phyloP scores from a whole-genome alignment of 805 yeast genomes.

The Babjeviella inositovora region DNA sequence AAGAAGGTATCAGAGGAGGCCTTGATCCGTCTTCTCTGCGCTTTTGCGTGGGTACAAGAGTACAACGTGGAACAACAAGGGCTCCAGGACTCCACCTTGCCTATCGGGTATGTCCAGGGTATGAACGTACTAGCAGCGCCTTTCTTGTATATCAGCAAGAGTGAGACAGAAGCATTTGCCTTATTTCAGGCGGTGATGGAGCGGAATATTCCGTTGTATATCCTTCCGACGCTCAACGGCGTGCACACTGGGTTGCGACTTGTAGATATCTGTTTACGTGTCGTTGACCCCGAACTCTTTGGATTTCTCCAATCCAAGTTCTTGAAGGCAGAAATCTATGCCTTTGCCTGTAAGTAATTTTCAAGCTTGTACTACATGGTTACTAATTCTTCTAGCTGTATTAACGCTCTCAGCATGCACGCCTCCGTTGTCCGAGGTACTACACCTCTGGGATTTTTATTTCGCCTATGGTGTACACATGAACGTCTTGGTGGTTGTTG shows the following conservation, averaged over 20 bases:
- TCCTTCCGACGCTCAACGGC: constrained; percentile 64
- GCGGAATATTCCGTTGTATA: constrained; percentile 59
- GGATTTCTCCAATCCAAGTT: constrained; percentile 42
- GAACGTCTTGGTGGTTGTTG: constrained; percentile 72
- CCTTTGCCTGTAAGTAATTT: constrained; percentile 19
- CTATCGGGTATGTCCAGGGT: constrained; percentile 72
- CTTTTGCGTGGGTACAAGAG: constrained; percentile 47
- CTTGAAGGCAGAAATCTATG: constrained; percentile 74
- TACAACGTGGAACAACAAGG: constrained; percentile 1
- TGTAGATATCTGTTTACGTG: constrained; percentile 57
- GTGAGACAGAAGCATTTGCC: constrained; percentile 79
- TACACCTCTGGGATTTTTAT: constrained; percentile 78
- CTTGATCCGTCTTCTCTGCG: constrained; percentile 51
- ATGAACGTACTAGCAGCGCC: constrained; percentile 83
- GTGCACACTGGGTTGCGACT: constrained; percentile 63
- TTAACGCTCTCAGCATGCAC: constrained; percentile 80
- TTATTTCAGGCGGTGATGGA: constrained; percentile 47
- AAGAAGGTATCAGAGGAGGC: constrained; percentile 53
- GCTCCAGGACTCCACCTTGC: constrained; percentile 13
- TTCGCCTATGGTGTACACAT: constrained; percentile 86
- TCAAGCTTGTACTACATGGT: background rate
- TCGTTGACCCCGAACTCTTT: constrained; percentile 60
- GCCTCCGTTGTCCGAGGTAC: constrained; percentile 63
- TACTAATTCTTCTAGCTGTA: constrained; percentile 39
- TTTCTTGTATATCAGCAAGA: constrained; percentile 52